A percentile compares a stretch with the other conserved stretches of the same genome.
Evolutionary conservation across 1,284 basidiomycete species (phyloP).

Genomic region (Veloporphyrellus conicus): DNA sequence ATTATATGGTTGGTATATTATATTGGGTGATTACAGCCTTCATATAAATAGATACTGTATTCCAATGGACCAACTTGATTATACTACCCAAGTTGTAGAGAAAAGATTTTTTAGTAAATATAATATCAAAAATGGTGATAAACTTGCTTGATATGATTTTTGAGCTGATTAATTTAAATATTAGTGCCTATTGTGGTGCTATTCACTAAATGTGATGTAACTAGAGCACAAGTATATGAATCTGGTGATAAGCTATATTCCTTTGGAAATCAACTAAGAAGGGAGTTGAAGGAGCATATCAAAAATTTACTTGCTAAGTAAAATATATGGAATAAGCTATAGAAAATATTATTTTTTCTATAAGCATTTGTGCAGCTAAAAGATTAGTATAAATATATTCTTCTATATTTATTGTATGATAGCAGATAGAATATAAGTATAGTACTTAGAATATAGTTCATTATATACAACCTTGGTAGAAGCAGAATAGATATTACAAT

Average conservation of each 20-base stretch:
- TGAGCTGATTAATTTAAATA: background rate
- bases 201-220: background rate
- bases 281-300: background rate
- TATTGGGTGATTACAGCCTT: background rate
- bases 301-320: background rate
- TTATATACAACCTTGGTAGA: no score
- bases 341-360: background rate
- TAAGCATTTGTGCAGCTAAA: background rate
- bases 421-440: no score
- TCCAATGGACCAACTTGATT: background rate
- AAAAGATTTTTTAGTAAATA: background rate
- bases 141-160: background rate
- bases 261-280: background rate
- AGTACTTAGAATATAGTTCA: no score
- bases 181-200: background rate
- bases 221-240: background rate
- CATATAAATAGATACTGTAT: background rate
- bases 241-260: background rate
- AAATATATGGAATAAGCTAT: background rate
- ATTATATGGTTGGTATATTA: background rate
- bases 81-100: background rate
- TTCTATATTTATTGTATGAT: background rate
- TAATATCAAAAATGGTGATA: background rate
- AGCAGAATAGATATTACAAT: no score
- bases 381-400: background rate